These are phyloP conservation scores for Plasmodium gaboni DNA, from an alignment of 169 alveolate species.

Conservation along the genomic window DNA sequence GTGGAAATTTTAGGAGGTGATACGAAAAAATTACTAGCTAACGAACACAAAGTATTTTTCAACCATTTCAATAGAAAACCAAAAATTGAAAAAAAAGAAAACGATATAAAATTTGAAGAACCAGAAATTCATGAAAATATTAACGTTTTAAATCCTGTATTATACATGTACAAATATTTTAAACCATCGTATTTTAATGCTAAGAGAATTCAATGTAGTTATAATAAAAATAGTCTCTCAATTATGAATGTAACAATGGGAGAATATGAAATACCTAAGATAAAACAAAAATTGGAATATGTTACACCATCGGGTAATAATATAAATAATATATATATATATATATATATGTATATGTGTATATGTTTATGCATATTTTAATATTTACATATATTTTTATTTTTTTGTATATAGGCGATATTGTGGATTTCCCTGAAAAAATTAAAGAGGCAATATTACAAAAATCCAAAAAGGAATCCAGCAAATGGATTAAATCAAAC, in stretches of 20 bases:
- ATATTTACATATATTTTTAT: background rate
- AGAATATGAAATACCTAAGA: slow-evolving; percentile 38
- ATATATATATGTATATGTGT: background rate
- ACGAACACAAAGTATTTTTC: slow-evolving; percentile 13
- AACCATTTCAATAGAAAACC: slow-evolving; percentile 18
- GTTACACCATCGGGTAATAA: slow-evolving; percentile 66
- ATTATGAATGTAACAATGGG: slow-evolving; percentile 76
- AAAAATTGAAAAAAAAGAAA: slow-evolving; percentile 28
- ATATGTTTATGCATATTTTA: background rate
- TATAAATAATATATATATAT: background rate
- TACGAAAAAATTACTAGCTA: background rate
- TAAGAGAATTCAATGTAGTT: slow-evolving; percentile 71
- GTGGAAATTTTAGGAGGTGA: slow-evolving; percentile 38
- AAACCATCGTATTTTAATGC: slow-evolving; percentile 72
- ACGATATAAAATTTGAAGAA: slow-evolving; percentile 35
- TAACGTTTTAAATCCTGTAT: slow-evolving; percentile 38
- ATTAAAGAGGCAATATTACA: slow-evolving; percentile 49
- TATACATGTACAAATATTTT: slow-evolving; percentile 75
- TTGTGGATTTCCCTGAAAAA: slow-evolving; percentile 61
- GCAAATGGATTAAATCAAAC: slow-evolving; percentile 66
- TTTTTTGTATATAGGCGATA: slow-evolving; percentile 47
- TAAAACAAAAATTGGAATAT: slow-evolving; percentile 59
- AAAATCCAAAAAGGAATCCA: slow-evolving; percentile 36
- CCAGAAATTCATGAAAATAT: slow-evolving; percentile 64
- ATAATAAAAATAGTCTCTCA: slow-evolving; percentile 70